Conservation (phyloP, 2,329 filamentous ascomycete species). For the Fusarium xylarioides region DNA sequence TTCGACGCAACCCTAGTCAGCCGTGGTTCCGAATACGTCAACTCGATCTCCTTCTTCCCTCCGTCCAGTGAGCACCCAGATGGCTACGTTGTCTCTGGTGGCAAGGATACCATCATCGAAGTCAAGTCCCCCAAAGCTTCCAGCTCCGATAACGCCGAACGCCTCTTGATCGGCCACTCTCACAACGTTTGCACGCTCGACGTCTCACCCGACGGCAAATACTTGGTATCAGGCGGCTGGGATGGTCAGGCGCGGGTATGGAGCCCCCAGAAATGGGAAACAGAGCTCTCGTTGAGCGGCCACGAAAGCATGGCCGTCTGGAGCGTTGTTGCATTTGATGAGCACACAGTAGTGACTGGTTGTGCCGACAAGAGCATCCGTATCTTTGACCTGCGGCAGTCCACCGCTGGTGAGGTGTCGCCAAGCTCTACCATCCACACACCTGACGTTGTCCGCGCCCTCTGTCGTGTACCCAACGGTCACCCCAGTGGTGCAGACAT, state of each 20-base stretch:
- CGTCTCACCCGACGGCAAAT: slow-evolving; percentile 74
- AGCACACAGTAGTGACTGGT: slow-evolving; percentile 84
- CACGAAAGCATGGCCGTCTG: slow-evolving; percentile 83
- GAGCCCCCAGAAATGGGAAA: slow-evolving; percentile 87
- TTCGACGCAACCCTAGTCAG: slow-evolving; percentile 84
- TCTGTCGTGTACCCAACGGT: slow-evolving; percentile 79
- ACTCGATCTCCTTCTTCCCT: slow-evolving; percentile 80
- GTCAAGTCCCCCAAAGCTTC: slow-evolving; percentile 76
- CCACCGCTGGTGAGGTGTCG: slow-evolving; percentile 63
- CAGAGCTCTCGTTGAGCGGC: slow-evolving; percentile 73
- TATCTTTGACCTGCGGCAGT: slow-evolving; percentile 76
- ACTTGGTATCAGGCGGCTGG: slow-evolving; percentile 93
- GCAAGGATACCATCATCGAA: slow-evolving; percentile 93
- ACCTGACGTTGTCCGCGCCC: slow-evolving; percentile 85
- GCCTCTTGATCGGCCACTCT: slow-evolving; percentile 84
- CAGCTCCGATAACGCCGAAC: slow-evolving; percentile 80
- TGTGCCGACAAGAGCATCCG: slow-evolving; percentile 92
- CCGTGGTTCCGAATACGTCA: slow-evolving; percentile 87
- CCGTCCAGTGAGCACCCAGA: slow-evolving; percentile 75
- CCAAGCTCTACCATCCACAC: slow-evolving; percentile 67
- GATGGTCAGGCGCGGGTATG: slow-evolving; percentile 89
- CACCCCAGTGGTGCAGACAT: slow-evolving; percentile 90
- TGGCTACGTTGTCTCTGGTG: slow-evolving; percentile 86
- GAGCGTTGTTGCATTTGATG: slow-evolving; percentile 87
- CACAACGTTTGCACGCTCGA: slow-evolving; percentile 91